phyloP scores from a whole-genome alignment of 306 rosid species.

The Alnus glutinosa region DNA sequence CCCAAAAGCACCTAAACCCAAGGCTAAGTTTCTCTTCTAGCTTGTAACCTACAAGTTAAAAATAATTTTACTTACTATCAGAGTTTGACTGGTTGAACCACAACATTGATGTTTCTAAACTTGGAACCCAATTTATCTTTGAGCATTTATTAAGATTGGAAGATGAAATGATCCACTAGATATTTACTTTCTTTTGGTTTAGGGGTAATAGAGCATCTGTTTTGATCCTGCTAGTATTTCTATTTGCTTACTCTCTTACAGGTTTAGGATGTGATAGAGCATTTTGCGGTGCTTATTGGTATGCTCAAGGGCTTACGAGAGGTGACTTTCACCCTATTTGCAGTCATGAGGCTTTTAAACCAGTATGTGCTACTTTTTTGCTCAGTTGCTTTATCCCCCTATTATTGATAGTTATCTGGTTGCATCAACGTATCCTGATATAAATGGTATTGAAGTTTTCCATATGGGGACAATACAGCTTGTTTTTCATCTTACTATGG shows the following conservation, averaged over 20 bases:
- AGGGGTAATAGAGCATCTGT: slow-evolving; percentile 12
- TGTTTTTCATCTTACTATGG: neutral
- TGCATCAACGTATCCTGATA: neutral
- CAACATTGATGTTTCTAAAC: neutral
- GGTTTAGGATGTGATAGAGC: slow-evolving; percentile 90
- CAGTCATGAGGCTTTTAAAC: slow-evolving; percentile 62
- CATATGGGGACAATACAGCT: too few relatives aligned
- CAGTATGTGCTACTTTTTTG: slow-evolving; percentile 45
- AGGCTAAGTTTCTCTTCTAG: slow-evolving; percentile 19
- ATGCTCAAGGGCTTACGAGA: slow-evolving; percentile 48
- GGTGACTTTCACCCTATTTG: slow-evolving; percentile 55
- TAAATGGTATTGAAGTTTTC: neutral
- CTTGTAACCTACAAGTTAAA: slow-evolving; percentile 5
- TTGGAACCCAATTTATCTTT: neutral
- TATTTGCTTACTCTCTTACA: slow-evolving; percentile 31
- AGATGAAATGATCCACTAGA: neutral
- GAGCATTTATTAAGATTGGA: slow-evolving; percentile 4
- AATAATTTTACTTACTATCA: neutral
- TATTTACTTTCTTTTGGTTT: slow-evolving; percentile 24
- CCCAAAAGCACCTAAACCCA: too few relatives aligned
- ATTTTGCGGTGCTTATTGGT: slow-evolving; percentile 90
- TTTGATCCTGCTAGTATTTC: slow-evolving; percentile 11
- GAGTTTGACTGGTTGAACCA: neutral
- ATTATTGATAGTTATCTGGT: too few relatives aligned
- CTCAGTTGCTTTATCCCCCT: neutral